Percentiles rank a stretch among this genome's conserved stretches.
Evolutionary conservation across 1,284 basidiomycete genomes (phyloP).

Genomic region (Ganoderma leucocontextum): DNA sequence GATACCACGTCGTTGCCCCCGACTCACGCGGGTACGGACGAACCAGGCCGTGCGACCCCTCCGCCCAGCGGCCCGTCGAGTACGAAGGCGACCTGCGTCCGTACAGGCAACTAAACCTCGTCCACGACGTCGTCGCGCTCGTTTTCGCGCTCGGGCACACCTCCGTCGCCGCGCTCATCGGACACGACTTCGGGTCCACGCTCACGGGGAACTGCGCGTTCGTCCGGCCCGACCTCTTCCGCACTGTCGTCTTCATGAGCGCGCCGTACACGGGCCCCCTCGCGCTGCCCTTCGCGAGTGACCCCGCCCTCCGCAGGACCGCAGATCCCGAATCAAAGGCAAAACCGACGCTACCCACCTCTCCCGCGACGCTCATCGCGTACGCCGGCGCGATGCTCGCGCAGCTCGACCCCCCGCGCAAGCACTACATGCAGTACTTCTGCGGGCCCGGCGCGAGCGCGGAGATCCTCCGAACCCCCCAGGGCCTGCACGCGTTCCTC

Average conservation of each 20-base stretch:
- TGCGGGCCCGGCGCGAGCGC: conserved; percentile 54
- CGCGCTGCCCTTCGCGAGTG: conserved; percentile 36
- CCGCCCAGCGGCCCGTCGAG: conserved; percentile 36
- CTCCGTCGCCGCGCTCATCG: conserved; percentile 56
- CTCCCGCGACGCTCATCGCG: conserved; percentile 24
- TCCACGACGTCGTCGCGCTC: conserved; percentile 59
- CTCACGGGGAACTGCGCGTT: conserved; percentile 62
- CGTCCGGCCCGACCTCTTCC: conserved; percentile 63
- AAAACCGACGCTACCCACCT: not conserved
- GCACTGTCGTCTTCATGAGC: conserved; percentile 65
- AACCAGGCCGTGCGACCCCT: conserved; percentile 36
- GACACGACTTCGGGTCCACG: conserved; percentile 67
- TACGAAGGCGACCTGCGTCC: conserved; percentile 60
- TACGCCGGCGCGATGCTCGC: conserved; percentile 44
- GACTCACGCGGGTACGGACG: conserved; percentile 46
- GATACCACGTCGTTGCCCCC: conserved; percentile 47
- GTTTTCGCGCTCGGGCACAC: conserved; percentile 59
- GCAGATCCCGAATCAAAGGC: not conserved
- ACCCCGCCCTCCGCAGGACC: conserved; percentile 19
- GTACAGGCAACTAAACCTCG: conserved; percentile 59
- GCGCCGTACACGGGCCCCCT: conserved; percentile 59
- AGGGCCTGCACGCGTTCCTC: conserved; percentile 59
- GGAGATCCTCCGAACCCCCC: conserved; percentile 51
- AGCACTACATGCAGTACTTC: conserved; percentile 65
- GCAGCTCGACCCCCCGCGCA: conserved; percentile 57